Base-by-base conservation (phyloP, 768 basidiomycete genomes). In the Cyclocybe cylindracea region DNA sequence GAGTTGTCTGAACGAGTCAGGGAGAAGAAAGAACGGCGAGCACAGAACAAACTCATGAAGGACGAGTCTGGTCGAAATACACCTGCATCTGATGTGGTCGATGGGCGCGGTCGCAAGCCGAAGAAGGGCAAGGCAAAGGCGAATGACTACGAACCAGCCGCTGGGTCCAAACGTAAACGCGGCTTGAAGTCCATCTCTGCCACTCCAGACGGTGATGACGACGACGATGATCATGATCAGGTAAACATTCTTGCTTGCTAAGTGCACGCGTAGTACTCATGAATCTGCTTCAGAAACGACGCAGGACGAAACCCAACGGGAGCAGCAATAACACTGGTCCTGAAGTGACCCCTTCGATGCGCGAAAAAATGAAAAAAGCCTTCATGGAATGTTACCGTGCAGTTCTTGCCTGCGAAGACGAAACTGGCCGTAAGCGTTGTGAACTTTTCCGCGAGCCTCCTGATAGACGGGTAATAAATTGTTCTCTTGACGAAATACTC, bases 361-460 rank as follows among this genome's bases (percentile, higher is more conserved):
- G 83, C 44, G 87, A 91, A 32, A 82, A 80, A 65, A 86, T 92
- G 89, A 93, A 91, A 75, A 89, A 89, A 64, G 83, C 83, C 4
- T 91, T 92, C 66, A 78, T 78, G 45, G 89, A 89, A 59, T 86
- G 86, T 61, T 78, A 86, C 67, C 83, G 82, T 57, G 86, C 90
- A 24, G 88, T 94, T 29, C 69, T 85, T 39, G 80, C 77, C 54
- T 85, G 86, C 57, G 84, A 87, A 65, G 87, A 90, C 57, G 77
- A 81, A 7, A 82, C 78, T 39, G 88, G 89, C 41, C 83, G 92
- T 46, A 86, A 85, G 67, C 86, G 91, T 13, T 91, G 89, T 61
- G 90, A 92, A 53, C 79, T 95, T 39, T 96, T 96, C 82, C 81
- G 84, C 51, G 91, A 92, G 55, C 77, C 90, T n/a, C 93, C 93